Base-by-base conservation (phyloP, 2,329 filamentous ascomycete species). In the Nemania serpens region DNA sequence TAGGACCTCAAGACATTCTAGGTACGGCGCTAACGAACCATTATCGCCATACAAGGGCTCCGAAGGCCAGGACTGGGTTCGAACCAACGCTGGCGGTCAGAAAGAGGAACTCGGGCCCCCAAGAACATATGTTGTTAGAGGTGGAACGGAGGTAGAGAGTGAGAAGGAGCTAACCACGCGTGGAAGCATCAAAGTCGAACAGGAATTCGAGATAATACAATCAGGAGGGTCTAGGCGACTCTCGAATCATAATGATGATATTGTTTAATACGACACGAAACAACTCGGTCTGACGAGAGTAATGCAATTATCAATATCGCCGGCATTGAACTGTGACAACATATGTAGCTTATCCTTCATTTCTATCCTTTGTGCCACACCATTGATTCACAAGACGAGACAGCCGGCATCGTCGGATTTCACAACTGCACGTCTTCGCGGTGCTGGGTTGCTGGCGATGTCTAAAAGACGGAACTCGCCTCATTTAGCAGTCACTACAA, bases 41-140 rank as follows among this genome's bases (percentile, higher is more conserved):
- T 43, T 57, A 13, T 47, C 47, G 6, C 48, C 53, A 13, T 45
- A 37, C n/a, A 17, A 22, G 3, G 39, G 22, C 4, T 55, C 66
- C 2, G 47, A 51, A 13, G 62, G 56, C 12, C 61, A 57, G n/a
- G 63, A 67, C 42, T 69, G 66, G 68, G 57, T 58, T 13, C 63
- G 61, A 37, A 50, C 68, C 20, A 54, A 65, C 18, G 56, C 51
- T 15, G 55, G 50, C 15, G 33, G 39, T 20, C 42, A 5, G 17
- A 50, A 55, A 37, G 15, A 17, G n/a, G 47, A 29, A 10, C 5
- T 29, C 15, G 52, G 39, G 3, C 55, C 46, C 20, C 52, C 51
- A 22, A 60, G 15, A n/a, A 29, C 34, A 2, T 50, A 46, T 5
- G 33, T 39, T 3, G 25, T 51, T 1, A 39, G 46, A 34, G 58